Evolutionary conservation across 1,139 yeast genomes (phyloP).

Genomic region (Pichia sp.): DNA sequence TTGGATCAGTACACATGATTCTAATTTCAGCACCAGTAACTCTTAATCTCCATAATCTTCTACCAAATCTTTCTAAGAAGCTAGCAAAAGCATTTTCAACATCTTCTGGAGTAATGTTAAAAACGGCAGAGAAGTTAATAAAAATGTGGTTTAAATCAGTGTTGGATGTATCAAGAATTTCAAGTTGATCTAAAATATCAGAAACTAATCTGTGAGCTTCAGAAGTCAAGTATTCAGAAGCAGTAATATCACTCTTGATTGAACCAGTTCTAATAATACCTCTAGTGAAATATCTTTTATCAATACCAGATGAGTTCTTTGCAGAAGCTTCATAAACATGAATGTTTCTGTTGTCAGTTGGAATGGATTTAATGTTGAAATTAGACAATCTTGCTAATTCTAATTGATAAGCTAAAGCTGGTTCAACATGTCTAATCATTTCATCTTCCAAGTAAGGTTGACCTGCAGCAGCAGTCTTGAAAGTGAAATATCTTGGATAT

Average conservation of each 20-base stretch:
- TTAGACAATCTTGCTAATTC: constrained; percentile 92
- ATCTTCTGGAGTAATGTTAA: constrained; percentile 89
- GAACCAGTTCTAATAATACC: constrained; percentile 97
- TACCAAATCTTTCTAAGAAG: constrained; percentile 93
- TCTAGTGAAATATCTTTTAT: constrained; percentile 92
- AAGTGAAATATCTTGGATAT: constrained; percentile 93
- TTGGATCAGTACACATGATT: constrained; percentile 87
- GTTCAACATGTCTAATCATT: constrained; percentile 95
- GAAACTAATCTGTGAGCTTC: constrained; percentile 95
- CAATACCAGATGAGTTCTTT: constrained; percentile 78
- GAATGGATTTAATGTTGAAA: constrained; percentile 89
- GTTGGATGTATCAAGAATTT: constrained; percentile 88
- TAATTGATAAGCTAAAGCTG: constrained; percentile 95
- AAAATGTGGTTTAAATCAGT: constrained; percentile 95
- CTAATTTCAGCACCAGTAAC: constrained; percentile 97
- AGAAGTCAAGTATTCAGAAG: constrained; percentile 88
- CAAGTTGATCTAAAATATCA: constrained; percentile 90
- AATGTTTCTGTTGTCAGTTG: constrained; percentile 94
- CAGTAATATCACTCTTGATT: constrained; percentile 84
- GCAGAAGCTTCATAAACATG: constrained; percentile 97
- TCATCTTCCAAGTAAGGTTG: constrained; percentile 77
- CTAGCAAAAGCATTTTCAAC: constrained; percentile 98
- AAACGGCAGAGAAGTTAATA: constrained; percentile 91
- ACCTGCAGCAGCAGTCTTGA: constrained; percentile 49
- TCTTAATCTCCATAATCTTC: constrained; percentile 93